A percentile compares a stretch with the other conserved stretches of the same genome.
These are phyloP conservation scores for Microdochium paspali DNA, from an alignment of 2,329 filamentous ascomycete genomes.

Conservation along the genomic window DNA sequence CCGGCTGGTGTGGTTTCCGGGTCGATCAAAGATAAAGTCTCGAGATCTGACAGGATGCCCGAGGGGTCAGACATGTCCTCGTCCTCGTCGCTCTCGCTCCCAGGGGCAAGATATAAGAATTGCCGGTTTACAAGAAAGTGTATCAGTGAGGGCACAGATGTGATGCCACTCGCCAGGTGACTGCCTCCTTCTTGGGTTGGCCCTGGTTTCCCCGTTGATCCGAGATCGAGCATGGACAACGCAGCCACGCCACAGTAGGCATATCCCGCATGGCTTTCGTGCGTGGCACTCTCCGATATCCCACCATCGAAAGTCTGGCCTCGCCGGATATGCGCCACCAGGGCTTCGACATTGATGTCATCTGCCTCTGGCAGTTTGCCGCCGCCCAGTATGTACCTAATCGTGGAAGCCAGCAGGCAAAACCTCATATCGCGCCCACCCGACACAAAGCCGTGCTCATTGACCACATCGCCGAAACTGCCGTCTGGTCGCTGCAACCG, in stretches of 20 bases:
- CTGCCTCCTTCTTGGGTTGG: conserved; percentile 12
- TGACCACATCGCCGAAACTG: conserved; percentile 80
- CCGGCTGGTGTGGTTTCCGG: conserved; percentile 45
- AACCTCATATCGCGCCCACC: conserved; percentile 82
- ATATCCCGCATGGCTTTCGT: conserved; percentile 85
- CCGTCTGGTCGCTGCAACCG: conserved; percentile 73
- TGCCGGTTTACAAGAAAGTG: conserved; percentile 57
- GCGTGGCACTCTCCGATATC: conserved; percentile 65
- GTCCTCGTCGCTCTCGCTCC: conserved; percentile 31
- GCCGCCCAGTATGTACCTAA: conserved; percentile 74
- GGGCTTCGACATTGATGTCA: conserved; percentile 65
- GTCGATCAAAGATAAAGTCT: conserved; percentile 21
- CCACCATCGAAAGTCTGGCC: conserved; percentile 79
- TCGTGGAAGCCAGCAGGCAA: conserved; percentile 73
- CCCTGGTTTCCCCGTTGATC: conserved; percentile 24
- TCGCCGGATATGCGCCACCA: conserved; percentile 61
- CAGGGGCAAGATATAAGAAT: conserved; percentile 43
- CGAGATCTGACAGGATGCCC: conserved; percentile 18
- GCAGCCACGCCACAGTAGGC: conserved; percentile 81
- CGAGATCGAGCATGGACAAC: conserved; percentile 63
- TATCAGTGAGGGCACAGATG: conserved; percentile 23
- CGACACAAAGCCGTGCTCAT: conserved; percentile 46
- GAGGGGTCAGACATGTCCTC: conserved; percentile 18
- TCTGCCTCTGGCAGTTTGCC: conserved; percentile 45
- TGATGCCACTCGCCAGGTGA: conserved; percentile 27